phyloP scores from a whole-genome alignment of 441 rosid genomes.

The Brassica hybrid region DNA sequence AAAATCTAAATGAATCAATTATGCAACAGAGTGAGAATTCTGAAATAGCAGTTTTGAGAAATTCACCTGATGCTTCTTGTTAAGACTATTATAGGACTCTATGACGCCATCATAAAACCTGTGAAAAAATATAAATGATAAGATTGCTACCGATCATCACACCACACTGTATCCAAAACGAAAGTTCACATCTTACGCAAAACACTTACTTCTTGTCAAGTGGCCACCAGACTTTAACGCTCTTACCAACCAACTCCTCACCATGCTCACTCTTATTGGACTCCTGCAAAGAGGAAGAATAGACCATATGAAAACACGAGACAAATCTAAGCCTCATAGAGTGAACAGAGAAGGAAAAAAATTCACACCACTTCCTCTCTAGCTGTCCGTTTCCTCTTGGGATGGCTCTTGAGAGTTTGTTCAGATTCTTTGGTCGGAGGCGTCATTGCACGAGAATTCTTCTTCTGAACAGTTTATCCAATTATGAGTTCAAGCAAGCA shows the following conservation, averaged over 20 bases:
- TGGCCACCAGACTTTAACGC: background rate
- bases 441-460: background rate
- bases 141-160: background rate
- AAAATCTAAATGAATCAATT: constrained; percentile 17
- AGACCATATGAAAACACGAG: background rate
- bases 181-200: background rate
- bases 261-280: background rate
- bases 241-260: constrained; percentile 1
- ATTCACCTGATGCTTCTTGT: constrained; percentile 60
- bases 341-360: background rate
- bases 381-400: constrained; percentile 4
- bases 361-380: background rate
- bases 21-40: constrained; percentile 3
- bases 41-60: constrained; percentile 4
- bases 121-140: background rate
- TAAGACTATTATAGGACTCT: constrained; percentile 43
- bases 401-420: background rate
- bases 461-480: background rate
- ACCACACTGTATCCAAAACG: background rate
- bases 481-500: background rate
- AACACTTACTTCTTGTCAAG: constrained; percentile 5
- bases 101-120: constrained; percentile 46
- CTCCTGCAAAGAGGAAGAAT: background rate
- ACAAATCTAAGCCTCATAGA: background rate
- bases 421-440: background rate